Base-by-base conservation (phyloP, 2,329 filamentous ascomycete species). In the Leptodontidium sp. region DNA sequence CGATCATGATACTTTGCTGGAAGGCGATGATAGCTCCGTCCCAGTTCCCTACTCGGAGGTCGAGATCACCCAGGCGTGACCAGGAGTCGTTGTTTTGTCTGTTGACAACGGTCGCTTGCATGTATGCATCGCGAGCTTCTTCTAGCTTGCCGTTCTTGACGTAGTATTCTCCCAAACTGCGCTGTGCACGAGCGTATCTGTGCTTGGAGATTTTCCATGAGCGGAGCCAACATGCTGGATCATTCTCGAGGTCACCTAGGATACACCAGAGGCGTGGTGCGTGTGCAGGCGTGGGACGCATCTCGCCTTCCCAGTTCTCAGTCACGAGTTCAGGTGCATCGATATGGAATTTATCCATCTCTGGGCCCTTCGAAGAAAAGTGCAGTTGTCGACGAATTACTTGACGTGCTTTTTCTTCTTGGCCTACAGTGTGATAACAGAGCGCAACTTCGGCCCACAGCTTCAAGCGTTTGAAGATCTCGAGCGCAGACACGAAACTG, bases 391-490 rank as follows among this genome's bases (percentile, higher is more conserved):
- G 90, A 64, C 93, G 88, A 17, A 98, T 83, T 61, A 98, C 87
- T 2, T 86, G 87, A 66, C 88, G 88, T 1, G 94, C 96, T 77
- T 96, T 96, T 29, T 92, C 92, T 80, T 98, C 94, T 81, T 88
- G 63, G 81, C 82, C 67, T 85, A 63, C 75, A 81, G 83, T 24
- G 82, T 87, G 57, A 79, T 84, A 77, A 79, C 96, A 99, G 1
- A 99, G 85, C 0, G 96, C 95, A 4, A 94, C 93, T 81, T 99
- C 96, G 1, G 96, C 93, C 94, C 96, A 98, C 79, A 98, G 90
- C 67, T 94, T 90, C 21, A 99, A 83, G 2, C 96, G 88, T 81
- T 97, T 94, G 81, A 98, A 99, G 70, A 99, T 98, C 70, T 98
- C 96, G 1, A 99, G 86, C 0, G 96, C 96, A 0, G 94, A 97